These are phyloP conservation scores for Ceratocystis colombiana DNA, from an alignment of 2,329 filamentous ascomycete species.

Conservation along the genomic window DNA sequence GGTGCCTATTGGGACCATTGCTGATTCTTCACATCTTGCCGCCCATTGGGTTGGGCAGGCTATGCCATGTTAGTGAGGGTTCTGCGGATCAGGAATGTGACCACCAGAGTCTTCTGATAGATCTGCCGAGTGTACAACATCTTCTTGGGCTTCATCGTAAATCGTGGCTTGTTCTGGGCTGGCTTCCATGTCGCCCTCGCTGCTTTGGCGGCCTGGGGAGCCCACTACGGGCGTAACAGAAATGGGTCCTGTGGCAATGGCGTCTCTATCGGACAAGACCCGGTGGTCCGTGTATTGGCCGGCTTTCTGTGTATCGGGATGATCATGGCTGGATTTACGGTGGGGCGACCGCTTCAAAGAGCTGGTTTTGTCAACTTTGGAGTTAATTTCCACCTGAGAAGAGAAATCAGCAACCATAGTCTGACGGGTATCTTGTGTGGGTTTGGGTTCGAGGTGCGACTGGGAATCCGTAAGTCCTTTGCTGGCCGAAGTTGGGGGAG, in stretches of 20 bases:
- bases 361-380: not conserved
- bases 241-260: not conserved
- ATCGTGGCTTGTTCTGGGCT: not conserved
- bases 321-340: not conserved
- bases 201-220: not conserved
- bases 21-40: not conserved
- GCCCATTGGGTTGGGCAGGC: too few species aligned
- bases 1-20: not conserved
- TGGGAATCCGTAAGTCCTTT: not conserved
- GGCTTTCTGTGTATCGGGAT: not conserved
- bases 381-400: slow-evolving; percentile 15
- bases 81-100: not conserved
- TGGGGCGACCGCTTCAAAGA: not conserved
- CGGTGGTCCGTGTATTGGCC: not conserved
- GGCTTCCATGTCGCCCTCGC: not conserved
- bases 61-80: not conserved
- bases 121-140: slow-evolving; percentile 6
- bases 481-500: not conserved
- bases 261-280: not conserved
- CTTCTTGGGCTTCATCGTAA: not conserved
- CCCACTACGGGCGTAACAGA: not conserved
- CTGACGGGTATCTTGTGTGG: not conserved
- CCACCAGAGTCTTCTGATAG: not conserved
- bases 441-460: not conserved
- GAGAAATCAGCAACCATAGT: slow-evolving; percentile 11